phyloP scores from a whole-genome alignment of 768 basidiomycete genomes.

The Mycena crocata region DNA sequence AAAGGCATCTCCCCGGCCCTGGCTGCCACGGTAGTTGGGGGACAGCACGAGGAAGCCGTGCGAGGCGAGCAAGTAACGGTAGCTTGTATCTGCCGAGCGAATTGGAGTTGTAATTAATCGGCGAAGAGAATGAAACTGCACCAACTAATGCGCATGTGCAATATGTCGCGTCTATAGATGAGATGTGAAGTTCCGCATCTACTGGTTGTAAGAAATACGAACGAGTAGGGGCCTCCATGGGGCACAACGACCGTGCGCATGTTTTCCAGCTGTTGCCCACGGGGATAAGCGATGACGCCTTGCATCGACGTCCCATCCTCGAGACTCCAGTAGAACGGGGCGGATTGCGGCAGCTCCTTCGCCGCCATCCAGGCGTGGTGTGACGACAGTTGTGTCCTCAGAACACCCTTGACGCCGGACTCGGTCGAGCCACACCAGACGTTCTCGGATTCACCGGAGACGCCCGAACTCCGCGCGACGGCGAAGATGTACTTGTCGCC shows the following conservation, averaged over 20 bases:
- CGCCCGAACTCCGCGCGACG: constrained; percentile 27
- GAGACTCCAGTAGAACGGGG: constrained; percentile 28
- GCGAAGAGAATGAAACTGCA: neutral
- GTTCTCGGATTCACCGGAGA: constrained; percentile 26
- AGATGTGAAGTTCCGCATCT: neutral
- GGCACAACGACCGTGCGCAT: constrained; percentile 26
- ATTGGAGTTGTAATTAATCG: neutral
- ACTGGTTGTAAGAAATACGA: neutral
- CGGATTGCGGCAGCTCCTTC: constrained; percentile 25
- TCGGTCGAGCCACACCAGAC: constrained; percentile 23
- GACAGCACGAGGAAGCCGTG: constrained; percentile 28
- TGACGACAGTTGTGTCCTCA: constrained; percentile 28
- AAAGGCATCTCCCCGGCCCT: constrained; percentile 23
- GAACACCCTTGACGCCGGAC: constrained; percentile 4
- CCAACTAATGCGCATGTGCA: constrained; percentile 19
- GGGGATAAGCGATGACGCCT: constrained; percentile 22
- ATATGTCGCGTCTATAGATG: constrained; percentile 7
- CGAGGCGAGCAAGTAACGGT: constrained; percentile 21
- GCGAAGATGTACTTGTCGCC: constrained; percentile 24
- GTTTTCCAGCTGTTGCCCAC: constrained; percentile 9
- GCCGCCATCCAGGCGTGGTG: constrained; percentile 26
- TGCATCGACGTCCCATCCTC: constrained; percentile 25
- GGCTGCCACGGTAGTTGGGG: constrained; percentile 34
- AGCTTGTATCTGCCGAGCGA: neutral
- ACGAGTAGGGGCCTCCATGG: constrained; percentile 31